These are phyloP conservation scores for Chaetomidium leptoderma DNA, from an alignment of 495 filamentous ascomycete genomes.

Conservation along the genomic window DNA sequence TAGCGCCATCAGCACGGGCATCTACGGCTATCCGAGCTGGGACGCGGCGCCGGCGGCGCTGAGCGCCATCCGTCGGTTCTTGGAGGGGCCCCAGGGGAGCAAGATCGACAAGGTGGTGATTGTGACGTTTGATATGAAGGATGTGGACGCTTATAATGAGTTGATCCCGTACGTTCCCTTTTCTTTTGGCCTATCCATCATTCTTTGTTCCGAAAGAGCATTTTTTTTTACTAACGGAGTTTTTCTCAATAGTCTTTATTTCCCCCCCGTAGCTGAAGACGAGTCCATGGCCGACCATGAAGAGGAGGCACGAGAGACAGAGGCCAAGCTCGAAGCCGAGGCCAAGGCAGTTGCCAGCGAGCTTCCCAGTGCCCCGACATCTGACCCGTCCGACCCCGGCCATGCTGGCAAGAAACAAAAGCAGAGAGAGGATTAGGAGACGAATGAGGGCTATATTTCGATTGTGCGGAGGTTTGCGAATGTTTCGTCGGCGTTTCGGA, in stretches of 20 bases:
- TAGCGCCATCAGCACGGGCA: conserved; percentile 74
- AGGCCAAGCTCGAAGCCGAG: conserved; percentile 29
- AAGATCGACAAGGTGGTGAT: conserved; percentile 72
- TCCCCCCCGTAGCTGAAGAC: conserved; percentile 35
- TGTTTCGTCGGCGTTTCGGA: conserved; percentile 7
- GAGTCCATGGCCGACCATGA: conserved; percentile 16
- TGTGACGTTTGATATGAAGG: conserved; percentile 73
- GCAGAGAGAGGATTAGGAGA: conserved; percentile 16
- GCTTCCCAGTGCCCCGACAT: conserved; percentile 36
- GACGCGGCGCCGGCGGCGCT: conserved; percentile 67
- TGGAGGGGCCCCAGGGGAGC: conserved; percentile 52
- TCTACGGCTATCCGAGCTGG: conserved; percentile 80
- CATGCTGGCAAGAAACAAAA: conserved; percentile 38
- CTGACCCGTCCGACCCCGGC: conserved; percentile 32
- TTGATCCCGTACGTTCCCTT: conserved; percentile 62
- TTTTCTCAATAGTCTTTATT: conserved; percentile 27
- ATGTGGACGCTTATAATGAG: conserved; percentile 65
- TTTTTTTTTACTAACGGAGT: conserved; percentile 1
- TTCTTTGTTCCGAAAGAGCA: not conserved
- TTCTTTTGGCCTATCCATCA: not conserved
- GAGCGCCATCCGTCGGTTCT: conserved; percentile 63
- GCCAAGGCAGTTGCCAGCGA: conserved; percentile 29
- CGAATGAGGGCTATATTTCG: too few species aligned
- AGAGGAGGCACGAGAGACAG: conserved; percentile 16
- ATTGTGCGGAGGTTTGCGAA: too few species aligned